A percentile compares a stretch with the other conserved stretches of the same genome.
phyloP scores from a whole-genome alignment of 2,329 filamentous ascomycete genomes.

The Spiromastix sp. region DNA sequence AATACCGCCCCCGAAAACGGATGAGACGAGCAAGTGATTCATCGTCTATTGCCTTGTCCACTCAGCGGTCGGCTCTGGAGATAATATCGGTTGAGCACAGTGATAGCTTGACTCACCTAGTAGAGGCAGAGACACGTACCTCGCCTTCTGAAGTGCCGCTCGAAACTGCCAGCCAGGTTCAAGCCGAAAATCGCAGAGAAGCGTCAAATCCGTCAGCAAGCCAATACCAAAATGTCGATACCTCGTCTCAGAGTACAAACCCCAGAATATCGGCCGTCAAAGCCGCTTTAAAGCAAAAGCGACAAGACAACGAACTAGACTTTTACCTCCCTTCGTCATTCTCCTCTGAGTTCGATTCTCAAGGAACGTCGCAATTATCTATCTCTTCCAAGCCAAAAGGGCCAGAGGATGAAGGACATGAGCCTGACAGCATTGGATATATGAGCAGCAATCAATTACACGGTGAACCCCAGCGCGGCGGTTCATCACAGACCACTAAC shows the following conservation, averaged over 20 bases:
- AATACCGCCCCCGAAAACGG: slow-evolving; percentile 9
- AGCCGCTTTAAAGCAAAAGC: slow-evolving; percentile 9
- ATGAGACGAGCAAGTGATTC: slow-evolving; percentile 5
- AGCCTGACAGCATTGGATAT: too few species aligned
- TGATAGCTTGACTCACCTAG: too few species aligned
- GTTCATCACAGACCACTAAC: not conserved
- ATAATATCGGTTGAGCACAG: not conserved
- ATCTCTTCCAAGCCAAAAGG: too few species aligned
- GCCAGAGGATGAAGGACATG: too few species aligned
- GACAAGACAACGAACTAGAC: slow-evolving; percentile 7
- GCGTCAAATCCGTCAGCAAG: too few species aligned
- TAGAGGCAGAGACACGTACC: too few species aligned
- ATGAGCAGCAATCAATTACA: too few species aligned
- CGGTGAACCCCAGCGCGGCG: too few species aligned
- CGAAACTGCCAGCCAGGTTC: too few species aligned
- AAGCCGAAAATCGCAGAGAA: too few species aligned
- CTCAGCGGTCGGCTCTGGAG: slow-evolving; percentile 6
- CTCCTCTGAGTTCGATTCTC: slow-evolving; percentile 3
- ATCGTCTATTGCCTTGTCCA: slow-evolving; percentile 6
- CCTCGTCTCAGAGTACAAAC: slow-evolving; percentile 2
- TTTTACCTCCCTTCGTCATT: slow-evolving; percentile 7
- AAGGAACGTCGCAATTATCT: not conserved
- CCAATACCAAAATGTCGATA: too few species aligned
- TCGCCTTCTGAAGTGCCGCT: too few species aligned
- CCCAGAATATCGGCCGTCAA: slow-evolving; percentile 9